Conservation (phyloP, 495 filamentous ascomycete species). For the Podospora pseudopauciseta region DNA sequence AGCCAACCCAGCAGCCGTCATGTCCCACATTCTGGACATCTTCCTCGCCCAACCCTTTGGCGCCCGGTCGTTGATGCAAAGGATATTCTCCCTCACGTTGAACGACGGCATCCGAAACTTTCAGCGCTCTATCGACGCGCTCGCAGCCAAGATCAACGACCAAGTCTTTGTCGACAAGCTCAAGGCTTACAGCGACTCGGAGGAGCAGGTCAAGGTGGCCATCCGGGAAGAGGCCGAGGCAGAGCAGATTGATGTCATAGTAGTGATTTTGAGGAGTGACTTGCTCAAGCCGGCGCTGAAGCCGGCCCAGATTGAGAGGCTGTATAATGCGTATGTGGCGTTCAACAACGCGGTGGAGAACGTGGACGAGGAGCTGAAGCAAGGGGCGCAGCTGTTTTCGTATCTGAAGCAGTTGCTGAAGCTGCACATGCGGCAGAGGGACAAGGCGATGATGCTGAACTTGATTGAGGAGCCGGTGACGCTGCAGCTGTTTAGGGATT, state of each 20-base stretch:
- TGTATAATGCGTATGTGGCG: constrained; percentile 94
- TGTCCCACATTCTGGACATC: constrained; percentile 86
- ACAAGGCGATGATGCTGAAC: constrained; percentile 95
- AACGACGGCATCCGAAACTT: constrained; percentile 83
- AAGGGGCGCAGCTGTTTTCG: constrained; percentile 86
- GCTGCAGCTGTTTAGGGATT: constrained; percentile 85
- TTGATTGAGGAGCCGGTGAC: constrained; percentile 95
- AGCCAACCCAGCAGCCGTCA: constrained; percentile 92
- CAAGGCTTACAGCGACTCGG: constrained; percentile 68
- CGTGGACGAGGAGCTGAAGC: constrained; percentile 80
- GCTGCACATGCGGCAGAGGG: constrained; percentile 82
- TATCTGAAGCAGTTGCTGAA: constrained; percentile 94
- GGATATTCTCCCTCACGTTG: constrained; percentile 87
- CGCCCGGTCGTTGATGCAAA: constrained; percentile 80
- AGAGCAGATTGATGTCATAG: constrained; percentile 77
- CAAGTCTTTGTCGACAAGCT: constrained; percentile 76
- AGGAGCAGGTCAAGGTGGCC: constrained; percentile 66
- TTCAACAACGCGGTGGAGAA: constrained; percentile 94
- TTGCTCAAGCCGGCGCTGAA: constrained; percentile 64
- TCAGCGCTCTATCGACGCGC: constrained; percentile 77
- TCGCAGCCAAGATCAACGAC: constrained; percentile 72
- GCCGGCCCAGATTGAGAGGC: constrained; percentile 68
- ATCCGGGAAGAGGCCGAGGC: constrained; percentile 66
- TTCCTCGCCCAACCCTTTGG: constrained; percentile 95
- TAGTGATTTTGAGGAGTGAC: constrained; percentile 75